Evolutionary conservation across 768 basidiomycete species (phyloP).

Genomic region (Hebeloma cylindrosporum): DNA sequence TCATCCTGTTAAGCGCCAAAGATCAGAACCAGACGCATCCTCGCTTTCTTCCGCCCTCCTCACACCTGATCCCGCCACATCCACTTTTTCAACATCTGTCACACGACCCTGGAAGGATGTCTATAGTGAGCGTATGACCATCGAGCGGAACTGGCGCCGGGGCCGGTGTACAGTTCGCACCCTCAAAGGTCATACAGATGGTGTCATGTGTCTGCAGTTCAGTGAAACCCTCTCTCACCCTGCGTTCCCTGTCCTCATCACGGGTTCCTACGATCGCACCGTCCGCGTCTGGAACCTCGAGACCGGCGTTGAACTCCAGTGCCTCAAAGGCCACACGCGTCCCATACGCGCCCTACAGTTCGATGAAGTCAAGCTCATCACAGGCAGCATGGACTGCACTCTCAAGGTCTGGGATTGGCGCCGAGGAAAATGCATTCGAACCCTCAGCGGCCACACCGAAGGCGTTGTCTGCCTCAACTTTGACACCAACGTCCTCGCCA

Average conservation of each 20-base stretch:
- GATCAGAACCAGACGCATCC: slow-evolving; percentile 31
- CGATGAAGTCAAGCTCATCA: slow-evolving; percentile 92
- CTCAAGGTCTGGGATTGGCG: slow-evolving; percentile 98
- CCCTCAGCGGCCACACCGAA: slow-evolving; percentile 85
- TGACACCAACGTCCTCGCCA: slow-evolving; percentile 88
- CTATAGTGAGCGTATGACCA: slow-evolving; percentile 93
- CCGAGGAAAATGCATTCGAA: slow-evolving; percentile 82
- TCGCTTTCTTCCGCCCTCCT: slow-evolving; percentile 29
- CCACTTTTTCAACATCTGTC: slow-evolving; percentile 34
- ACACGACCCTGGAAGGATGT: slow-evolving; percentile 98
- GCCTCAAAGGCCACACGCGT: slow-evolving; percentile 86
- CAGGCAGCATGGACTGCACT: slow-evolving; percentile 94
- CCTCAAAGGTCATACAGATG: slow-evolving; percentile 91
- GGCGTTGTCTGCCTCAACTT: slow-evolving; percentile 91
- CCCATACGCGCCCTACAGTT: slow-evolving; percentile 94
- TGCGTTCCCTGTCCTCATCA: slow-evolving; percentile 91
- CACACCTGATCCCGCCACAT: slow-evolving; percentile 28
- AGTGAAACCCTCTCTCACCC: slow-evolving; percentile 81
- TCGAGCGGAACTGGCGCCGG: slow-evolving; percentile 97
- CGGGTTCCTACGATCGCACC: slow-evolving; percentile 95
- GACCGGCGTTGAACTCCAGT: slow-evolving; percentile 79
- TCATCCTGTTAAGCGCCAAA: slow-evolving; percentile 53
- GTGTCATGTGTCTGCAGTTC: slow-evolving; percentile 97
- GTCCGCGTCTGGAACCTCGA: slow-evolving; percentile 96
- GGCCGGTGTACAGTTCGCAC: slow-evolving; percentile 85